Conservation (phyloP, 352 stramenopile species). For the Phytophthora tubulina region DNA sequence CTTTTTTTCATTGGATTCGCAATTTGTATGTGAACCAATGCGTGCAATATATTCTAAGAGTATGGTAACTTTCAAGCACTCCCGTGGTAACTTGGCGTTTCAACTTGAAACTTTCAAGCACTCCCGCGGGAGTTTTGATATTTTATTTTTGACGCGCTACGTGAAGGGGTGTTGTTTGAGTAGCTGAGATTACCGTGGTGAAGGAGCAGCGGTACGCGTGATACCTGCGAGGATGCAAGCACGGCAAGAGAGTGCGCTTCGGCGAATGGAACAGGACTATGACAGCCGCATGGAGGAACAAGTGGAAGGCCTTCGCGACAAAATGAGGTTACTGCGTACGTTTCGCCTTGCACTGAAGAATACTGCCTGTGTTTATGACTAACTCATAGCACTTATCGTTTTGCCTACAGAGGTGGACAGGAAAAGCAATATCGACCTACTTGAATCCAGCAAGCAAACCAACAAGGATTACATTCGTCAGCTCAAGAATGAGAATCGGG, state of each 20-base stretch:
- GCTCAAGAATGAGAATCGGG: conserved; percentile 91
- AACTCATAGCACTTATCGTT: conserved; percentile 7
- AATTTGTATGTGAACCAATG: conserved; percentile 21
- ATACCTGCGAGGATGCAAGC: conserved; percentile 31
- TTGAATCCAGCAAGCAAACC: conserved; percentile 90
- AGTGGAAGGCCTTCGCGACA: conserved; percentile 83
- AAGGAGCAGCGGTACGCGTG: background rate
- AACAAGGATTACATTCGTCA: conserved; percentile 92
- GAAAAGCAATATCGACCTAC: conserved; percentile 85
- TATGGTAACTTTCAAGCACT: conserved; percentile 13
- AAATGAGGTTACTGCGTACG: conserved; percentile 87
- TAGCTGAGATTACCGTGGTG: conserved; percentile 10
- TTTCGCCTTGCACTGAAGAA: conserved; percentile 10
- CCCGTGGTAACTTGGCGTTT: background rate
- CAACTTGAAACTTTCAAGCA: background rate
- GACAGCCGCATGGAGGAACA: conserved; percentile 88
- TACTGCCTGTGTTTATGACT: background rate
- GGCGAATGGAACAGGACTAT: conserved; percentile 84
- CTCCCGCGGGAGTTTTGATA: conserved; percentile 28
- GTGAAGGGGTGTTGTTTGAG: conserved; percentile 26
- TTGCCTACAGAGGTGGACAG: conserved; percentile 81
- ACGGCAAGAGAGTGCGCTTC: conserved; percentile 75
- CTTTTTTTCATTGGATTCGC: conserved; percentile 18
- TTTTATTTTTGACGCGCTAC: conserved; percentile 36
- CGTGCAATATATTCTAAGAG: conserved; percentile 34